Evolutionary conservation across 257 asterid genomes (phyloP).

Genomic region (Ballota nigra): DNA sequence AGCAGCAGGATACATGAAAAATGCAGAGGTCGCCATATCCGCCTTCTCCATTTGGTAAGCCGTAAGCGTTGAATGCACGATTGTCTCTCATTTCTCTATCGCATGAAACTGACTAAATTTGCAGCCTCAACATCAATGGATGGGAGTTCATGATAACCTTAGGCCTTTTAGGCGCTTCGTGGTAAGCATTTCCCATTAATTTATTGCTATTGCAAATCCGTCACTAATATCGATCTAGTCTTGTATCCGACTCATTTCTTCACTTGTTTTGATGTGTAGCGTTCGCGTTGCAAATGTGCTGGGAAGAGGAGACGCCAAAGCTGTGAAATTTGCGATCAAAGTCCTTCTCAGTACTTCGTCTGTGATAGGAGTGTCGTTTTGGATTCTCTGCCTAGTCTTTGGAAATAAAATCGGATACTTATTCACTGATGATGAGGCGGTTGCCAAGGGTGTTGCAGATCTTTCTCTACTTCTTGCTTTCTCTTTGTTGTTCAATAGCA

Average conservation of each 20-base stretch:
- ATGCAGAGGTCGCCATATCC: conserved; percentile 78
- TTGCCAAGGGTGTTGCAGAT: conserved; percentile 54
- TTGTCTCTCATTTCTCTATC: not conserved
- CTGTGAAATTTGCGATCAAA: conserved; percentile 67
- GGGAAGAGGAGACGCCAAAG: conserved; percentile 87
- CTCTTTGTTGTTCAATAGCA: conserved; percentile 79
- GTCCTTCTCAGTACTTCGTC: conserved; percentile 53
- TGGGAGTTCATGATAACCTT: conserved; percentile 90
- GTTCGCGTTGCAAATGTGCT: conserved; percentile 94
- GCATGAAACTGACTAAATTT: conserved; percentile 11
- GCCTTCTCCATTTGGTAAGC: conserved; percentile 87
- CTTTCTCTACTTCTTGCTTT: conserved; percentile 74
- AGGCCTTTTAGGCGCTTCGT: conserved; percentile 81
- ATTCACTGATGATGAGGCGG: conserved; percentile 59
- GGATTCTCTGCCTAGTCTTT: conserved; percentile 54
- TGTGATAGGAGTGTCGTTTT: conserved; percentile 53
- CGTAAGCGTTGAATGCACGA: conserved; percentile 38
- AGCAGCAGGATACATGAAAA: conserved; percentile 84
- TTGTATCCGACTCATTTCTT: not conserved
- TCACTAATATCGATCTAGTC: not conserved
- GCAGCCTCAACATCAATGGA: conserved; percentile 70
- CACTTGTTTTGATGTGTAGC: conserved; percentile 30
- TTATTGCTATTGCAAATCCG: not conserved
- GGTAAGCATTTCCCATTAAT: conserved; percentile 35
- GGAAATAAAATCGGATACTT: conserved; percentile 66